Evolutionary conservation across 2,329 filamentous ascomycete genomes (phyloP).

Genomic region (Colletotrichum higginsianum): DNA sequence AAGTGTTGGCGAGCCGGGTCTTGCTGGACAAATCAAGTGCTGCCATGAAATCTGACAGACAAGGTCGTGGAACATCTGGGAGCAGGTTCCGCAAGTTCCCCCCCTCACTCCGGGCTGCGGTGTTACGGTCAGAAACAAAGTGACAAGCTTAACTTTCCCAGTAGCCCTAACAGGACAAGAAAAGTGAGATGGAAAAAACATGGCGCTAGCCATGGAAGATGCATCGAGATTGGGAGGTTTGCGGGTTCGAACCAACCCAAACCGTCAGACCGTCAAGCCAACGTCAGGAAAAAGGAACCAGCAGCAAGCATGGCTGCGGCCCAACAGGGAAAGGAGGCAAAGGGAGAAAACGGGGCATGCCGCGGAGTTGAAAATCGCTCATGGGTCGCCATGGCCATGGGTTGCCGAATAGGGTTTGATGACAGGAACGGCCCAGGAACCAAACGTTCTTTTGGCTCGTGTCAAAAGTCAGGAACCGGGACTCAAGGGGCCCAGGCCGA

Average conservation of each 20-base stretch:
- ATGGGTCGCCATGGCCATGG: slow-evolving; percentile 18
- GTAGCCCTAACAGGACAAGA: slow-evolving; percentile 11
- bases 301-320: slow-evolving; percentile 33
- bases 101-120: slow-evolving; percentile 18
- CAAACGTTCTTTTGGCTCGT: slow-evolving; percentile 34
- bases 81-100: not conserved
- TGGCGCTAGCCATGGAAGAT: slow-evolving; percentile 11
- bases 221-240: not conserved
- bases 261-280: not conserved
- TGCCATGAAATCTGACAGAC: slow-evolving; percentile 38
- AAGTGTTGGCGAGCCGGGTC: slow-evolving; percentile 12
- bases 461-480: not conserved
- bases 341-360: slow-evolving; percentile 22
- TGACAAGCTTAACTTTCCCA: slow-evolving; percentile 10
- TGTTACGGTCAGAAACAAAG: slow-evolving; percentile 27
- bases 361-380: slow-evolving; percentile 40
- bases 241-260: not conserved
- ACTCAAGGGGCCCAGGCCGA: not conserved
- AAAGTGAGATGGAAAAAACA: slow-evolving; percentile 1
- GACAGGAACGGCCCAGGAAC: slow-evolving; percentile 38
- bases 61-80: slow-evolving; percentile 34
- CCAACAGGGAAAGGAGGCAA: slow-evolving; percentile 16
- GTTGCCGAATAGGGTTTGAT: slow-evolving; percentile 34
- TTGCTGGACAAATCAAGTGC: slow-evolving; percentile 32
- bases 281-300: slow-evolving; percentile 16